These are phyloP conservation scores for Amaranthus palmeri DNA, from an alignment of 148 eudicot genomes.

Conservation along the genomic window DNA sequence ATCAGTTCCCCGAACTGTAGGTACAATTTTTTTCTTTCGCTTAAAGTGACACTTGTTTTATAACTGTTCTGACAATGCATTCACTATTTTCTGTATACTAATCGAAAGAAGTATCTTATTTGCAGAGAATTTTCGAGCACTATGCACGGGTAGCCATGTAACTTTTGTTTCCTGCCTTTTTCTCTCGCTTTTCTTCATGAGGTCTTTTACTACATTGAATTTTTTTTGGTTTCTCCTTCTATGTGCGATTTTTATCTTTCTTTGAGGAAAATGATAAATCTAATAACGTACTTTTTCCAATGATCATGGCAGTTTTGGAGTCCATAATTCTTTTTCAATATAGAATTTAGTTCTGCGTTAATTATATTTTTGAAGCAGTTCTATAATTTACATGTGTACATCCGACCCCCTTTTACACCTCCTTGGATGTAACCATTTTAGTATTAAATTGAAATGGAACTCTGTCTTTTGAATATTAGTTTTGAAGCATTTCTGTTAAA, in stretches of 20 bases:
- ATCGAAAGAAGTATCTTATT: slow-evolving; percentile 7
- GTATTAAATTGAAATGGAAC: background rate
- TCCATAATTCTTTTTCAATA: background rate
- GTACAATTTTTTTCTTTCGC: slow-evolving; percentile 28
- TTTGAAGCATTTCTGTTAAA: background rate
- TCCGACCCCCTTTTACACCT: too few relatives aligned
- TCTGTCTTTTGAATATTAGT: background rate
- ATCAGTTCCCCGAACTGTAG: slow-evolving; percentile 82
- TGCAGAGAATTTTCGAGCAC: slow-evolving; percentile 98
- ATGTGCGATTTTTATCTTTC: background rate
- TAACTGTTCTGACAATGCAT: background rate
- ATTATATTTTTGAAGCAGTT: background rate
- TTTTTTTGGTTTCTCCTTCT: background rate
- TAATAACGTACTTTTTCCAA: background rate
- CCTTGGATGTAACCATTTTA: too few relatives aligned
- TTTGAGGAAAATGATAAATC: background rate
- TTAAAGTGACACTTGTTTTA: background rate
- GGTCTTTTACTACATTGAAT: background rate
- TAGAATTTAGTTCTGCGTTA: background rate
- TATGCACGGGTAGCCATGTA: slow-evolving; percentile 96
- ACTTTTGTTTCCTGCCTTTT: slow-evolving; percentile 38
- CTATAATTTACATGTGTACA: background rate
- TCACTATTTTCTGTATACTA: background rate
- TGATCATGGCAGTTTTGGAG: background rate
- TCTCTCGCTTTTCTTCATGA: slow-evolving; percentile 9